Conservation (phyloP, 75 land plant species). For the Pinus albicaulis region DNA sequence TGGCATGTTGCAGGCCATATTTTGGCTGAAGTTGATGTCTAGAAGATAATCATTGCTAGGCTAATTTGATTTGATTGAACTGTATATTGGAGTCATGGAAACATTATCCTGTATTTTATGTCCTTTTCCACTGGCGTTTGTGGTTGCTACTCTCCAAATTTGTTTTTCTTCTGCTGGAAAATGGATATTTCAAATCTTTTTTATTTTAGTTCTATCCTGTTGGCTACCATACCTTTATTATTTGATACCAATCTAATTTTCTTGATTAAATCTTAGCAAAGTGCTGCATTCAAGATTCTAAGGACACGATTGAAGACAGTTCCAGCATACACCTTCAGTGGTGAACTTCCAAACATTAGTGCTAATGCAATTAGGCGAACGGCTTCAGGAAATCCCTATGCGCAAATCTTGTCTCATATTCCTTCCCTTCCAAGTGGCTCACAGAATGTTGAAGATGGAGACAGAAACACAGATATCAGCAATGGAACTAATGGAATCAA, state of each 20-base stretch:
- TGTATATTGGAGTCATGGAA: background rate
- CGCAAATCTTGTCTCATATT: constrained; percentile 40
- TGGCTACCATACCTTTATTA: background rate
- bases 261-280: constrained; percentile 61
- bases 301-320: constrained; percentile 89
- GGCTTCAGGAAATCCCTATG: constrained; percentile 51
- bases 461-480: constrained; percentile 27
- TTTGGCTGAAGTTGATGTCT: background rate
- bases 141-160: background rate
- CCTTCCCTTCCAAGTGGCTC: constrained; percentile 30
- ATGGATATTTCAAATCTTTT: background rate
- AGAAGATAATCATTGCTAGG: background rate
- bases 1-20: background rate
- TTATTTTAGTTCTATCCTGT: background rate
- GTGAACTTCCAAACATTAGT: constrained; percentile 27
- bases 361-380: constrained; percentile 22
- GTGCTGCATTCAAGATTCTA: constrained; percentile 96
- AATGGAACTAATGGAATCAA: constrained; percentile 57
- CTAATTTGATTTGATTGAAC: background rate
- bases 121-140: background rate
- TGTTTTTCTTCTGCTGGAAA: background rate
- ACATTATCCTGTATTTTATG: background rate
- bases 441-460: constrained; percentile 58
- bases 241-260: background rate
- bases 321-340: constrained; percentile 65